Evolutionary conservation across 2,329 filamentous ascomycete genomes (phyloP).

Genomic region (Fusarium sororula): DNA sequence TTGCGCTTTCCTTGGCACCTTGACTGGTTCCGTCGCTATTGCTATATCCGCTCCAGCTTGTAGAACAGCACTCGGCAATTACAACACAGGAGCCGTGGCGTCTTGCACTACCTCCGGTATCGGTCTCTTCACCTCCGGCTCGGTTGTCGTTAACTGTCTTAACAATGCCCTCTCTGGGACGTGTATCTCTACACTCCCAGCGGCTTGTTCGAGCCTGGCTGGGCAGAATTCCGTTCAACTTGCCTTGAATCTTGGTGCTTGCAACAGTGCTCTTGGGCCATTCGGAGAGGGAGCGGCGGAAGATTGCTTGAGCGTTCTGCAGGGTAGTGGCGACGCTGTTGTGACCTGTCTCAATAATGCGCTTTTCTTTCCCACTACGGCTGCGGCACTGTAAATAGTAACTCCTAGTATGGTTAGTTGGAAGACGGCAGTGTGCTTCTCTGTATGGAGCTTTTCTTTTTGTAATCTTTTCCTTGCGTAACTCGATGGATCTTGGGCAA

Average conservation of each 20-base stretch:
- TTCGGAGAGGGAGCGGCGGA: neutral
- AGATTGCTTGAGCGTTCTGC: neutral
- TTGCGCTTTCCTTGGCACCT: accelerated
- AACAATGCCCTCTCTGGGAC: neutral
- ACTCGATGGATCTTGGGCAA: neutral
- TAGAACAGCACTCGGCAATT: neutral
- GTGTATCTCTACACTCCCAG: neutral
- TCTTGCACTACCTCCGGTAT: neutral
- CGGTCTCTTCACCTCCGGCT: neutral
- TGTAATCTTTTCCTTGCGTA: neutral
- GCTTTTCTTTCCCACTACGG: neutral
- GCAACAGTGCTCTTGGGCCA: neutral
- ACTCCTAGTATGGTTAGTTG: neutral
- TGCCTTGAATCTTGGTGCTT: neutral
- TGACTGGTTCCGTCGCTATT: neutral
- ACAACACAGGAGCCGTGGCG: neutral
- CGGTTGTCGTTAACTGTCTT: neutral
- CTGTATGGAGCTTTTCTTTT: neutral
- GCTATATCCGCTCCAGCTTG: neutral
- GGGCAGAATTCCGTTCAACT: neutral
- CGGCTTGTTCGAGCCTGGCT: neutral
- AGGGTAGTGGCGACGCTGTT: neutral
- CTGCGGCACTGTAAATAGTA: neutral
- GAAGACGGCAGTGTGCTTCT: neutral
- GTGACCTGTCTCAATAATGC: neutral